Evolutionary conservation across 2,329 filamentous ascomycete species (phyloP).

Genomic region (Domatiomyces catenatus): DNA sequence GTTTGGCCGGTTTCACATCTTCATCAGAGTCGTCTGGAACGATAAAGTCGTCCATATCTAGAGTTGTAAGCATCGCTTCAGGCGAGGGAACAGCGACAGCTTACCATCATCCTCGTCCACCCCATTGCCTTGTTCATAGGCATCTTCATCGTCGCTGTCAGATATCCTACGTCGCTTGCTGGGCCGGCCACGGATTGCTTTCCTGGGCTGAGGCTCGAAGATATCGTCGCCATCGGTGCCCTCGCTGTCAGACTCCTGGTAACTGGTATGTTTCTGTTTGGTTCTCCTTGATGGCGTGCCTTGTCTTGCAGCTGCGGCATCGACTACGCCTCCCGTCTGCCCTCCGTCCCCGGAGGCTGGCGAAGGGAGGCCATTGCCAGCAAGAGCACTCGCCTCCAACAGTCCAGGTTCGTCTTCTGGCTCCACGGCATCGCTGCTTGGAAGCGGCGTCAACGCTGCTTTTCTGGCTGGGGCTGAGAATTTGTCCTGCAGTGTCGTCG

Average conservation of each 20-base stretch:
- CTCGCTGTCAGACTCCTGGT: slow-evolving; percentile 72
- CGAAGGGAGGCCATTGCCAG: slow-evolving; percentile 33
- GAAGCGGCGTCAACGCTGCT: slow-evolving; percentile 50
- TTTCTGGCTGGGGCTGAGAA: slow-evolving; percentile 26
- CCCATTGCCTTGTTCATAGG: slow-evolving; percentile 49
- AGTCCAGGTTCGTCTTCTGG: slow-evolving; percentile 46
- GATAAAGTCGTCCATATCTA: slow-evolving; percentile 75
- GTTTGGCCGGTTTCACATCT: slow-evolving; percentile 50
- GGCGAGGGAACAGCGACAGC: neutral
- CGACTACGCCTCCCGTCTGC: slow-evolving; percentile 11
- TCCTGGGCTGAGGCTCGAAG: slow-evolving; percentile 41
- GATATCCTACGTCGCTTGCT: slow-evolving; percentile 46
- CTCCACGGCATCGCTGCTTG: slow-evolving; percentile 62
- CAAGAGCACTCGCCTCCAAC: slow-evolving; percentile 25
- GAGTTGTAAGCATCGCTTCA: slow-evolving; percentile 8
- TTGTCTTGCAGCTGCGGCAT: slow-evolving; percentile 30
- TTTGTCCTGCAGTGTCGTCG: slow-evolving; percentile 34
- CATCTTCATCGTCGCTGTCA: slow-evolving; percentile 52
- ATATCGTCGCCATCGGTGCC: slow-evolving; percentile 53
- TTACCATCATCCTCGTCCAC: slow-evolving; percentile 42
- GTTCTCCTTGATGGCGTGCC: slow-evolving; percentile 66
- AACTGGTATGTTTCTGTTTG: slow-evolving; percentile 53
- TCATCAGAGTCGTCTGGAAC: slow-evolving; percentile 76
- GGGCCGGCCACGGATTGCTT: slow-evolving; percentile 27
- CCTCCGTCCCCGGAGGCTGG: slow-evolving; percentile 29